Conservation (phyloP, 345 rosid species). For the Moricandia moricandioides region DNA sequence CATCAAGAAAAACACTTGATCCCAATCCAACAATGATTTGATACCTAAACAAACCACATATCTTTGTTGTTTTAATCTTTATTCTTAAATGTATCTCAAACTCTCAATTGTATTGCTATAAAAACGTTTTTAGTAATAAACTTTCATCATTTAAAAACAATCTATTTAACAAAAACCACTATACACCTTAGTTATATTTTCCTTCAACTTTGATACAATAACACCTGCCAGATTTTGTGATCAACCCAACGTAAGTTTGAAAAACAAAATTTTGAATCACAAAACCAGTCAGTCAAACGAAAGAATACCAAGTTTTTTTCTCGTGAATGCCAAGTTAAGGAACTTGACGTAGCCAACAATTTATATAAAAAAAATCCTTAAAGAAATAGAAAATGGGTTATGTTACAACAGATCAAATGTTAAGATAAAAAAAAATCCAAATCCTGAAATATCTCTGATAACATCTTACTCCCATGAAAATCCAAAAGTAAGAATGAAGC, state of each 20-base stretch:
- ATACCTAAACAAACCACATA: too few species aligned
- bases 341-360: background rate
- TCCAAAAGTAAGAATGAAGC: conserved; percentile 9
- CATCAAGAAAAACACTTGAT: too few species aligned
- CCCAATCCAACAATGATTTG: too few species aligned
- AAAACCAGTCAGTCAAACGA: background rate
- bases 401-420: too few species aligned
- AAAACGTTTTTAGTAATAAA: too few species aligned
- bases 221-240: background rate
- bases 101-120: too few species aligned
- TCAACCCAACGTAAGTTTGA: background rate
- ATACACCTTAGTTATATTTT: too few species aligned
- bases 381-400: background rate
- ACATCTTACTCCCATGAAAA: background rate
- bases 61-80: too few species aligned
- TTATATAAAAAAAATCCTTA: background rate
- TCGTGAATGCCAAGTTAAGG: background rate
- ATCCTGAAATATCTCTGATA: background rate
- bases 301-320: background rate
- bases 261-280: background rate
- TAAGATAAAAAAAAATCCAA: background rate
- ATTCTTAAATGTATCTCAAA: too few species aligned
- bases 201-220: too few species aligned
- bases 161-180: too few species aligned
- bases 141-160: too few species aligned